Conservation (phyloP, 345 rosid species). For the Stellera chamaejasme region DNA sequence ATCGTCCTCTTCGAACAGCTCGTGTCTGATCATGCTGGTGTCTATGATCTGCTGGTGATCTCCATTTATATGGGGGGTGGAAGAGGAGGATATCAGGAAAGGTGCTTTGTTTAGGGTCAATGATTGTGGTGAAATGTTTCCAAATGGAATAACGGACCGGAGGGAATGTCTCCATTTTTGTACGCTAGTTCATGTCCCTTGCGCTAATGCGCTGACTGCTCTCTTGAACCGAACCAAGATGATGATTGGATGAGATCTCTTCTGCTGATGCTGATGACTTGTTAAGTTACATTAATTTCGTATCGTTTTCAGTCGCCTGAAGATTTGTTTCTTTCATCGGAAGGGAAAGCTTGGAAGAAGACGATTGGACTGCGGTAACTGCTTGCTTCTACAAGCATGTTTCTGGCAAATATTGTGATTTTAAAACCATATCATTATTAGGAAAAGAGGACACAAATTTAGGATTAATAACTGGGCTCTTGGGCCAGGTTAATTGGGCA, state of each 20-base stretch:
- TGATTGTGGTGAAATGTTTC: conserved; percentile 13
- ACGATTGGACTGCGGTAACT: too few relatives aligned
- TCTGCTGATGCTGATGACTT: too few relatives aligned
- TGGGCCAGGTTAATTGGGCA: too few relatives aligned
- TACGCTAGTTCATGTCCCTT: conserved; percentile 12
- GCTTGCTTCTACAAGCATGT: too few relatives aligned
- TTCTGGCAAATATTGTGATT: too few relatives aligned
- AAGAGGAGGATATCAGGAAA: not conserved
- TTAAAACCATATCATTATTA: too few relatives aligned
- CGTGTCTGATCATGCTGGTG: conserved; percentile 4
- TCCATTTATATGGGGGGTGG: conserved; percentile 9
- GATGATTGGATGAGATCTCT: conserved; percentile 4
- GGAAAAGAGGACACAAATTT: too few relatives aligned
- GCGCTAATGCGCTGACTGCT: conserved; percentile 14
- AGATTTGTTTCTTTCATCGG: too few relatives aligned
- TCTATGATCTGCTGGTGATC: not conserved
- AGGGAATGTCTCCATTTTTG: conserved; percentile 24
- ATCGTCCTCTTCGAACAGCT: conserved; percentile 18
- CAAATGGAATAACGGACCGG: conserved; percentile 11
- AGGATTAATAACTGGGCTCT: too few relatives aligned
- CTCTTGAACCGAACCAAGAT: conserved; percentile 5
- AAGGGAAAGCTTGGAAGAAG: too few relatives aligned
- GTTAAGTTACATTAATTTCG: not conserved
- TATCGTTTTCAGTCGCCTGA: not conserved
- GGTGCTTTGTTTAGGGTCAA: conserved; percentile 21